Evolutionary conservation across 306 rosid genomes (phyloP), one percentile per base, ranked within the genome.

Genomic region (Fragaria vesca): DNA sequence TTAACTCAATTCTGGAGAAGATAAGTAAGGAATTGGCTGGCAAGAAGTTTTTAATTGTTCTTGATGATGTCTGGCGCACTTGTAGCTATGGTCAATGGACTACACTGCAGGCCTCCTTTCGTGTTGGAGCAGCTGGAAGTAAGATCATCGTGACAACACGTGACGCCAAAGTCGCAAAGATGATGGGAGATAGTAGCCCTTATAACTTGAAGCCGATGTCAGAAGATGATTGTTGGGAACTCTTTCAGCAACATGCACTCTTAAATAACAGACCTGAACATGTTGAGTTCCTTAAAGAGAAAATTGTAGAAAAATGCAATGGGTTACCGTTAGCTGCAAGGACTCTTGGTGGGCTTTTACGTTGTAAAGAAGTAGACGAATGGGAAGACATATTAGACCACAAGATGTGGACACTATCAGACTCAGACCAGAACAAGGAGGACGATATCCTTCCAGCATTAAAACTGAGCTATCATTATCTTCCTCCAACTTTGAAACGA

Each of bases 381-480:
- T 62, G 42, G 42, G 5, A 0, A 5, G 36, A 16, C 26, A 47
- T n/a, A 5, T 0, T 3, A 20, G 0, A 28, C n/a, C 74, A 36
- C 54, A 48, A 48, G 18, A 13, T 48, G 54, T 4, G 54, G 54
- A 15, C 1, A 4, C 18, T 13, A 13, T 48, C 54, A n/a, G n/a
- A n/a, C n/a, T n/a, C n/a, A n/a, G n/a, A n/a, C n/a, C n/a, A n/a
- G n/a, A n/a, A n/a, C n/a, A n/a, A n/a, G n/a, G n/a, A n/a, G n/a
- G n/a, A n/a, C n/a, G n/a, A n/a, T n/a, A n/a, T 83, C 20, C 51
- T 83, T 26, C 81, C 81, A 0, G 81, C 75, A 24, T 43, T 79
- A 4, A 75, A 62, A 63, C 38, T 83, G 8, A 79, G 86, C 36
- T 83, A 83, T 46, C 71, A 71, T 32, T 66, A 70, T 75, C 67